Conservation (phyloP, 108 stramenopile genomes). For the Discostella pseudostelligera region DNA sequence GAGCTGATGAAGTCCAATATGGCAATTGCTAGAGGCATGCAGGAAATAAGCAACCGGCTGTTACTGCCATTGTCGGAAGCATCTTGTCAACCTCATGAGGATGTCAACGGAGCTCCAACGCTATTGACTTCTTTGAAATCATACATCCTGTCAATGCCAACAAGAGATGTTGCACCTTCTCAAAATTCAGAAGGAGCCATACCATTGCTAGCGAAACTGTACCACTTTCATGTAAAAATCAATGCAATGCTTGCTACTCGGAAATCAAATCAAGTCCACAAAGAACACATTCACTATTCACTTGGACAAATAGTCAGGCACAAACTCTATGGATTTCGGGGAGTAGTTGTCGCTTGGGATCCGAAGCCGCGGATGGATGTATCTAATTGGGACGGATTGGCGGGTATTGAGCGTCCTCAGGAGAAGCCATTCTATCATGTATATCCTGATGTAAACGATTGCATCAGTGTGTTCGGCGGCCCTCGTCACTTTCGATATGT, state of each 20-base stretch:
- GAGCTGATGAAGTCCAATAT: constrained; percentile 4
- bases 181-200: constrained; percentile 16
- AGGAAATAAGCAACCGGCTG: constrained; percentile 9
- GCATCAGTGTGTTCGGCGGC: constrained; percentile 64
- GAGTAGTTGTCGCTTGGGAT: constrained; percentile 78
- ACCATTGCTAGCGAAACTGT: constrained; percentile 39
- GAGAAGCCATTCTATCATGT: constrained; percentile 80
- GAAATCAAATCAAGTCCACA: constrained; percentile 40
- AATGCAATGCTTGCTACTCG: constrained; percentile 54
- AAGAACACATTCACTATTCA: constrained; percentile 44
- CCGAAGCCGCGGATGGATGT: constrained; percentile 67
- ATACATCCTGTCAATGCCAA: constrained; percentile 6
- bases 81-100: neutral
- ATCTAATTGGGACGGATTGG: constrained; percentile 75
- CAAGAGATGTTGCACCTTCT: constrained; percentile 5
- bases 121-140: constrained; percentile 12
- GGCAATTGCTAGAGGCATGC: constrained; percentile 15
- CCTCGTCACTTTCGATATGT: constrained; percentile 72
- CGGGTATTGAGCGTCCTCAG: constrained; percentile 61
- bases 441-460: constrained; percentile 66
- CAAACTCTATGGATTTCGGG: constrained; percentile 74
- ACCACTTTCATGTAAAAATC: constrained; percentile 51
- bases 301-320: constrained; percentile 73
- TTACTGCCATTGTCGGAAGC: constrained; percentile 23
- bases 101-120: neutral